Evolutionary conservation across 495 filamentous ascomycete species (phyloP), one percentile per base, ranked within the genome.

Genomic region (Endocarpon pusillum): DNA sequence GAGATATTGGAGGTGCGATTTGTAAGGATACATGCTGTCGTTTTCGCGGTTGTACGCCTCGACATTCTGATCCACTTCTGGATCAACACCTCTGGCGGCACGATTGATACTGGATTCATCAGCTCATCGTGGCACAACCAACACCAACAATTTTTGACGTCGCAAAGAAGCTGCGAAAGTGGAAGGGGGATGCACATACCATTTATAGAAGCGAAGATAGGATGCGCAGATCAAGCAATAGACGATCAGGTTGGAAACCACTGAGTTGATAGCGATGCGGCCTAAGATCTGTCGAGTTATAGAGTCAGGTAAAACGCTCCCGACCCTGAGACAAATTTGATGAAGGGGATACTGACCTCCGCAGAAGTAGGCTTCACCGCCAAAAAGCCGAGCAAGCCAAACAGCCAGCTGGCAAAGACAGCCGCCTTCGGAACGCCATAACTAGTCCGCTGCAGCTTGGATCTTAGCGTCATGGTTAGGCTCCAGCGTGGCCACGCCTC

Each of bases 381-480:
- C 42, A 71, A 53, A 38, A 62, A 71, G 1, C 62, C 53, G 1
- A 73, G 34, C 15, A 66, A 44, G 23, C 65, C 62, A 32, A 61
- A 45, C 3, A 44, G 28, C 56, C 56, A 67, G 18, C 59, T 67
- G 12, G 52, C 50, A 8, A 64, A 40, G 1, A 73, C 61, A 16
- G 67, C 60, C 18, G 52, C 46, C 4, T 60, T 51, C 0, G 69
- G 67, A 2, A 73, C 63, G 8, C 69, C 69, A 4, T 44, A 45
- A 3, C 43, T 42, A 22, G 37, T 54, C 19, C 19, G 5, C 4
- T 14, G 28, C 28, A 31, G 28, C 23, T 12, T 8, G 4, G 48
- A 53, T 18, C 53, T 42, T 19, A 39, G 45, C 19, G 61, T 66
- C 1, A 45, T 46, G 12, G 53, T 49, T 22, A 67, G 50, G 4